phyloP scores from a whole-genome alignment of 176 grass and related monocot genomes.

The Alopecurus myosuroides region DNA sequence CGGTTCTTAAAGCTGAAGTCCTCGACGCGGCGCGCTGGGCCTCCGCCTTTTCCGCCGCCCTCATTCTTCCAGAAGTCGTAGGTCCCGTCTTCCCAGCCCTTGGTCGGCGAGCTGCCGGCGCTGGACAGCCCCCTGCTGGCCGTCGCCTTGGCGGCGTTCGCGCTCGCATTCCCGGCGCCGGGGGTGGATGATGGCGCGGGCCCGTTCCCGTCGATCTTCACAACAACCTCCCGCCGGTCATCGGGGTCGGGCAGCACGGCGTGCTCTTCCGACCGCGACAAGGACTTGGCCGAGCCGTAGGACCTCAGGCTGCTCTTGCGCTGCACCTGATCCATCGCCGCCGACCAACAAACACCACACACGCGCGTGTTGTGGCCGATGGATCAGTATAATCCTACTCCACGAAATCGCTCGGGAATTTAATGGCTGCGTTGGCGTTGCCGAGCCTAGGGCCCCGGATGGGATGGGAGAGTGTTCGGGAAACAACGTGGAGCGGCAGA shows the following conservation, averaged over 20 bases:
- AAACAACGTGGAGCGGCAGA: conserved; percentile 38
- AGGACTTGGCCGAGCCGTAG: conserved; percentile 28
- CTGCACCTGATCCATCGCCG: conserved; percentile 39
- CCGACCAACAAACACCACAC: not conserved
- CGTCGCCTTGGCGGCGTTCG: not conserved
- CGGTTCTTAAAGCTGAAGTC: conserved; percentile 68
- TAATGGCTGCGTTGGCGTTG: too few relatives aligned
- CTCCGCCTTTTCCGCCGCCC: not conserved
- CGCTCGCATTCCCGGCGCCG: conserved; percentile 28
- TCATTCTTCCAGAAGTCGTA: conserved; percentile 46
- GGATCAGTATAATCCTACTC: not conserved
- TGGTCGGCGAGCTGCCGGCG: conserved; percentile 18
- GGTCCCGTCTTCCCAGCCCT: conserved; percentile 58
- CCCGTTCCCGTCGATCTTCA: conserved; percentile 65
- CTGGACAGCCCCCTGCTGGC: not conserved
- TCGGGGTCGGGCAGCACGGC: not conserved
- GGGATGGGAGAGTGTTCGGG: conserved; percentile 39
- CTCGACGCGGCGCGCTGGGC: not conserved
- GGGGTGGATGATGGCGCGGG: conserved; percentile 17
- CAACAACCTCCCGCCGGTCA: conserved; percentile 38
- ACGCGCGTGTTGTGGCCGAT: not conserved
- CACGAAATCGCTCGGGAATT: not conserved
- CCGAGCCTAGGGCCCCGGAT: not conserved
- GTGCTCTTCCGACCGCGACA: conserved; percentile 13
- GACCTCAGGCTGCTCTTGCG: conserved; percentile 32